Evolutionary conservation across 169 alveolate genomes (phyloP), one percentile per base, ranked within the genome.

Genomic region (Cryptosporidium muris): DNA sequence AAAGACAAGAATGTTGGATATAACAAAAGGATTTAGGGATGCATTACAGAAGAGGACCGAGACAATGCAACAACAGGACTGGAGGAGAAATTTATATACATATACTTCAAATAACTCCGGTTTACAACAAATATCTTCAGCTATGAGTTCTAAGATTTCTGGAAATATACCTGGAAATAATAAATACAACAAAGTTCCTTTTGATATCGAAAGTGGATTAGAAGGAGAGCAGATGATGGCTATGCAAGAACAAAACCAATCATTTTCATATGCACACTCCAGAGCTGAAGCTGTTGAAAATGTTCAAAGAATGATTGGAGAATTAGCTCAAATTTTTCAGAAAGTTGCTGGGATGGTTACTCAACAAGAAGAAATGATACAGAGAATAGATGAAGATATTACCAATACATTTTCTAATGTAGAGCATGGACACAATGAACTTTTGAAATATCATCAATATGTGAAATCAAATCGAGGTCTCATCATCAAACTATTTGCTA

Each of bases 271-370:
- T 34, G 67, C 85, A 25, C 38, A 68, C 54, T 74, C 85, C 8
- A 74, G 85, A 42, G 85, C 85, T 1, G 85, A 89, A 88, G 92
- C 92, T n/a, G 89, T 89, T 5, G 92, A 89, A 25, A 89, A 89
- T 49, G 90, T 89, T 14, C 92, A 89, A 80, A 56, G 90, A 42
- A 85, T 82, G 52, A 89, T 89, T 45, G 90, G 89, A 5, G 92
- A 89, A 65, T 56, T 80, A 37, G 92, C 90, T 51, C 88, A 67
- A 48, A 82, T 89, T 1, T 89, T 89, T 56, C 92, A 89, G 34
- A 64, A 89, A 51, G 92, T 89, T 48, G 92, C 92, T 6, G 67
- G 88, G 49, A 81, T 89, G 89, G 88, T 89, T 16, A 47, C 90
- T 6, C 89, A 82, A 37, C 92, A 89, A 65, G 92, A 82, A 51